Base-by-base conservation (phyloP, 768 basidiomycete species). In the Trametes sanguinea region DNA sequence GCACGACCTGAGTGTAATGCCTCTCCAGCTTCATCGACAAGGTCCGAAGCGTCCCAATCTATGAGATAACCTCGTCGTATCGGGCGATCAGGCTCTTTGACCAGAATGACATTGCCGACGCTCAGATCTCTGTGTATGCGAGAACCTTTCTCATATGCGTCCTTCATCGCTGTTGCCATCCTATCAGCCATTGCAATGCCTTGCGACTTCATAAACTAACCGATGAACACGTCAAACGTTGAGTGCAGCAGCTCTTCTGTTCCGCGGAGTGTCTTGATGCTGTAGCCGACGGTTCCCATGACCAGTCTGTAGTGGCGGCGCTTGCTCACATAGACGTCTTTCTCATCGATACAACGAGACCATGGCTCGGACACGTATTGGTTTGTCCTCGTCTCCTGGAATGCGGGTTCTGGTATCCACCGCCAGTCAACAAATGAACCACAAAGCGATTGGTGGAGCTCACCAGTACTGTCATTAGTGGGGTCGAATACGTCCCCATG, bases 61-160 rank as follows among this genome's bases (percentile, higher is more conserved):
- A 62, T 62, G 30, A 62, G 55, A n/a, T 47, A 61, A 13, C 53
- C 60, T 6, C 7, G 16, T 3, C 51, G 51, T 9, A 30, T 27
- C 14, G 37, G 22, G 5, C 35, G 22, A 4, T 32, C 58, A 3
- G 58, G 17, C 10, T 43, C 51, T 33, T 47, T 39, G n/a, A 61
- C 60, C 3, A 61, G 46, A 33, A 61, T 50, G 40, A 61, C 40
- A 39, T 61, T 54, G 27, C 52, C 44, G 3, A 61, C 22, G 14
- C 60, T 54, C n/a, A 63, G 50, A 35, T 56, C 62, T 2, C 56
- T 29, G 29, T 56, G 55, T 13, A 63, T 53, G 8, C 56, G 48
- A 1, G 48, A 50, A 13, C 22, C 58, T n/a, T 60, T 53, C 5
- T 43, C 48, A 2, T 51, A 37, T 1, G 62, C 55, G 27, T 58